These are phyloP conservation scores for Ascochyta fabae DNA, from an alignment of 2,329 filamentous ascomycete genomes.

Conservation along the genomic window DNA sequence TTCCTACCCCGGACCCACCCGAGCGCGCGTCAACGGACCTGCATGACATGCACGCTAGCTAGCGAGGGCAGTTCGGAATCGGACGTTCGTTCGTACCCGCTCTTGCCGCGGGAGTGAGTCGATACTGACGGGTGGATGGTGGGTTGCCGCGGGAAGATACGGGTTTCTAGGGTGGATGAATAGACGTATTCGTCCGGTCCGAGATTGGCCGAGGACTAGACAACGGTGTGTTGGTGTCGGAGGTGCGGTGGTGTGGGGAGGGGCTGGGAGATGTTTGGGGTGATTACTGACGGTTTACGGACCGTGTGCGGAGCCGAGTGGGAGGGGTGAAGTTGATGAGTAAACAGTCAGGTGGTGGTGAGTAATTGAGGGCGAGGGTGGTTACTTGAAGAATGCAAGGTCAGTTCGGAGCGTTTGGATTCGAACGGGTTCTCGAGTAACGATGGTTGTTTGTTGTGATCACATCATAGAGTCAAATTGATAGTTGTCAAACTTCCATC, in stretches of 20 bases:
- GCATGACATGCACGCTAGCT: background rate
- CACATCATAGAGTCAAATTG: background rate
- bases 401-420: no score
- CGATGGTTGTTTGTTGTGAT: background rate
- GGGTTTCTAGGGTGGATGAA: no score
- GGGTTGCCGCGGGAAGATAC: no score
- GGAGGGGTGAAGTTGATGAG: background rate
- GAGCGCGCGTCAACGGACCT: background rate
- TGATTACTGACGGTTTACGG: no score
- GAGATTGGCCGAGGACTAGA: background rate
- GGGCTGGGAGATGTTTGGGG: background rate
- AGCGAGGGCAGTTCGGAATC: no score
- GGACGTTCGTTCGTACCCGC: background rate
- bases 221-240: background rate
- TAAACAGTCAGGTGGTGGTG: background rate
- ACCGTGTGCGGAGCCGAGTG: constrained; percentile 6
- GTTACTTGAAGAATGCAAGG: background rate
- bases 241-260: background rate
- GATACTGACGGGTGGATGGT: no score
- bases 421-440: no score
- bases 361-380: no score
- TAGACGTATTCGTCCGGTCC: no score
- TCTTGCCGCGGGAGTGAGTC: constrained; percentile 4
- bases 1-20: no score
- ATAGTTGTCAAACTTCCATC: background rate